Evolutionary conservation across 805 yeast genomes (phyloP), one percentile per base, ranked within the genome.

Genomic region (Wickerhamiella alocasiicola): DNA sequence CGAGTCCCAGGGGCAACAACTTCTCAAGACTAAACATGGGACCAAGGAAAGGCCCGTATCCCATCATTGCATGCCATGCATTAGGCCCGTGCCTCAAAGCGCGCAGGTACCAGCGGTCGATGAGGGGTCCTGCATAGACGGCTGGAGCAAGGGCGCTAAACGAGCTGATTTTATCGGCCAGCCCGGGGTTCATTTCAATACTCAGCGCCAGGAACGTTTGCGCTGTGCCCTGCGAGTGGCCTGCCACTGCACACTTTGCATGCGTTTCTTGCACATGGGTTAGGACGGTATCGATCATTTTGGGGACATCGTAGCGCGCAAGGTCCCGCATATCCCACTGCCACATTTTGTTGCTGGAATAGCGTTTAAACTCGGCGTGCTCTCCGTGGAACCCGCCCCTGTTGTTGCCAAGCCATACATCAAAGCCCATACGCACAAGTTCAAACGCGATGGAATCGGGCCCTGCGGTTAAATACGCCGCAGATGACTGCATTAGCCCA

Each of bases 151-250:
- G 60, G 0, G 88, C 82, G 21, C 82, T 65, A 53, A 83, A 82
- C 41, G 71, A 68, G 41, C 76, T 77, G 15, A 88, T 57, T 46
- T 74, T 76, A 3, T 63, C 60, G 35, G 74, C 73, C 28, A 73
- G 49, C 12, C 59, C 57, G 39, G 71, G 65, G 23, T 55, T 33
- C 31, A 56, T 55, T 17, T 68, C 70, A 39, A 64, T 62, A 13
- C 79, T 69, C 26, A 91, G 62, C 36, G 84, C 72, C 51, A 81
- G 62, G 42, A 84, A 79, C 0, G 80, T 68, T 57, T 87, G 95
- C 0, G 95, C 75, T 2, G 95, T 85, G 1, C 97, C 97, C 60
- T 91, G 97, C 12, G 94, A 82, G 56, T 88, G 98, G 1, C 87
- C 87, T 7, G 78, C 68, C 17, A 88, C 59, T 0, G 78, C 67